Conservation (phyloP, 495 filamentous ascomycete species). For the Penicillium verhagenii region DNA sequence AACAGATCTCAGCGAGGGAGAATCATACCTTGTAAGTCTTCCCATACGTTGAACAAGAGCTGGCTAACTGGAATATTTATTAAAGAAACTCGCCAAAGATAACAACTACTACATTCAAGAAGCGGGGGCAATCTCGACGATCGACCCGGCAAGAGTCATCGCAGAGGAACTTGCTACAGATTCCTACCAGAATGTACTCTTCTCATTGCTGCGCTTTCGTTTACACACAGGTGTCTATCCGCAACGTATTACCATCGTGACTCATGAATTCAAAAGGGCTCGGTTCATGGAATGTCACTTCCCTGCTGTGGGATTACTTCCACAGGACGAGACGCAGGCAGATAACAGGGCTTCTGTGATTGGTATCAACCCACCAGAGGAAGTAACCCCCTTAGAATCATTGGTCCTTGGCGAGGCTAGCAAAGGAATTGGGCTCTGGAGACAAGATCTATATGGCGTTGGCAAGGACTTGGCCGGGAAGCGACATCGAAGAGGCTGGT, state of each 20-base stretch:
- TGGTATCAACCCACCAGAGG: slow-evolving; percentile 68
- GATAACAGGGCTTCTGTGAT: slow-evolving; percentile 50
- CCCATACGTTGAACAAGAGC: background rate
- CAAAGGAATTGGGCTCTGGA: slow-evolving; percentile 47
- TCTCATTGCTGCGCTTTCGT: slow-evolving; percentile 64
- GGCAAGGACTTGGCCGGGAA: slow-evolving; percentile 35
- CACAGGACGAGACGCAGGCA: background rate
- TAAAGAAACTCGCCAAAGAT: slow-evolving; percentile 46
- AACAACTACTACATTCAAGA: slow-evolving; percentile 38
- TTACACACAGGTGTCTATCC: slow-evolving; percentile 36
- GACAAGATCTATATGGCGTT: slow-evolving; percentile 45
- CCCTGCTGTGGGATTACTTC: slow-evolving; percentile 54
- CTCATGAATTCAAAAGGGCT: slow-evolving; percentile 69
- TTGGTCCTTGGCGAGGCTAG: slow-evolving; percentile 41
- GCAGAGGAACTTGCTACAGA: slow-evolving; percentile 71
- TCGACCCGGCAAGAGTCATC: slow-evolving; percentile 33
- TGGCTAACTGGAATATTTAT: background rate
- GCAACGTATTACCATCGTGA: slow-evolving; percentile 62
- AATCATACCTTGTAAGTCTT: slow-evolving; percentile 57
- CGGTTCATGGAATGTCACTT: slow-evolving; percentile 70
- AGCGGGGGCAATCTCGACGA: background rate
- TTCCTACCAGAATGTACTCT: slow-evolving; percentile 75
- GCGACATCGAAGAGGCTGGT: slow-evolving; percentile 43
- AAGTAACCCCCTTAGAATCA: slow-evolving; percentile 46
- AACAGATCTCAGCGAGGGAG: slow-evolving; percentile 60